Percentiles rank a stretch among this genome's conserved stretches.
phyloP scores from a whole-genome alignment of 2,329 filamentous ascomycete species.

The Cladophialophora bantiana region DNA sequence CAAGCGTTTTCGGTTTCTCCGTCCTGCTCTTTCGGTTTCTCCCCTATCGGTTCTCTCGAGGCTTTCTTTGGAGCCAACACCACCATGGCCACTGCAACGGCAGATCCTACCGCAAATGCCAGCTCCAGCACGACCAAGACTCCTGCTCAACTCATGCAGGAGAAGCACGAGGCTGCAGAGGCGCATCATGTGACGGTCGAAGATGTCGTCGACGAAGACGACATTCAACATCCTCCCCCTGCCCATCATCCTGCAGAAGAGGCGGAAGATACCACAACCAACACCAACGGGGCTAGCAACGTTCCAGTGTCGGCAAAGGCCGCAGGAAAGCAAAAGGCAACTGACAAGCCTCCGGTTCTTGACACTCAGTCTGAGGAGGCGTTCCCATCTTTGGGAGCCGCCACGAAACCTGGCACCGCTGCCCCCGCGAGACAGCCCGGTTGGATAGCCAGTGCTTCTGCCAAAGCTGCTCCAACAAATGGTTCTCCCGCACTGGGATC shows the following conservation, averaged over 20 bases:
- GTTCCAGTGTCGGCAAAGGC: conserved; percentile 67
- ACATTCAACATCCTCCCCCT: conserved; percentile 64
- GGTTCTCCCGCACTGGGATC: conserved; percentile 61
- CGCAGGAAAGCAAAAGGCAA: conserved; percentile 70
- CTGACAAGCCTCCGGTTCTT: conserved; percentile 59
- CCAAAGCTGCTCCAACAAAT: conserved; percentile 53
- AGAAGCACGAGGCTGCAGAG: conserved; percentile 61
- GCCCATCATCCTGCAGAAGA: conserved; percentile 46
- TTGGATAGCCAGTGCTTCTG: conserved; percentile 54
- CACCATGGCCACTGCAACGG: conserved; percentile 33
- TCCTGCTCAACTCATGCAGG: conserved; percentile 61
- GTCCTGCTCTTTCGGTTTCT: conserved; percentile 31
- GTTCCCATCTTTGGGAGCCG: conserved; percentile 87
- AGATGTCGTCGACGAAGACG: conserved; percentile 81
- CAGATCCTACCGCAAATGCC: conserved; percentile 35
- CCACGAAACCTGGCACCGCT: conserved; percentile 70
- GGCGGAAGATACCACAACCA: conserved; percentile 42
- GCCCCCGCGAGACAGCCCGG: conserved; percentile 76
- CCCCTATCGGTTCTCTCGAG: conserved; percentile 35
- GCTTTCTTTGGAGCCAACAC: conserved; percentile 33
- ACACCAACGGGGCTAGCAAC: conserved; percentile 56
- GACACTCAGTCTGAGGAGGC: conserved; percentile 89
- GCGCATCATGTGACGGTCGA: conserved; percentile 74
- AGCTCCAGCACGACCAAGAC: conserved; percentile 48
- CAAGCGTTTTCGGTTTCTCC: conserved; percentile 30